phyloP scores from a whole-genome alignment of 1,139 yeast genomes.

The Yamadazyma diddensiae region DNA sequence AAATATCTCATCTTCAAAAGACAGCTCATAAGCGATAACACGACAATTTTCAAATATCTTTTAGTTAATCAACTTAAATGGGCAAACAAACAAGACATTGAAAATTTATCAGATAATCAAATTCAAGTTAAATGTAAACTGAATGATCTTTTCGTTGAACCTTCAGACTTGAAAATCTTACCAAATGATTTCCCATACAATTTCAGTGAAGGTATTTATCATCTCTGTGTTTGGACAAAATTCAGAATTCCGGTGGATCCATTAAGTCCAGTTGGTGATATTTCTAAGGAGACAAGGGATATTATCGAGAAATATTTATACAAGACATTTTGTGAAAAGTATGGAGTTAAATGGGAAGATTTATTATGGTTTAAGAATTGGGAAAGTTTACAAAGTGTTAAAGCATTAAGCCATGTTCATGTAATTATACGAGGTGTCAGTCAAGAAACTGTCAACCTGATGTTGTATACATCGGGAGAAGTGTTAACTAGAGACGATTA shows the following conservation, averaged over 20 bases:
- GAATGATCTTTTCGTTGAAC: conserved; percentile 19
- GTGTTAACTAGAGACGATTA: too few species aligned
- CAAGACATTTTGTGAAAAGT: conserved; percentile 39
- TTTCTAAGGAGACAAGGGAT: conserved; percentile 32
- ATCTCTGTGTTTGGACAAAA: conserved; percentile 46
- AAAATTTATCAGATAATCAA: conserved; percentile 23
- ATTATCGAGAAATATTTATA: conserved; percentile 38
- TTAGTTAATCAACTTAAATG: conserved; percentile 36
- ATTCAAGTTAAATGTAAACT: conserved; percentile 18
- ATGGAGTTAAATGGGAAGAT: conserved; percentile 34
- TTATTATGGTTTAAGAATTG: conserved; percentile 64
- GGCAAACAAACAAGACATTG: conserved; percentile 21
- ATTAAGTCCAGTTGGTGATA: conserved; percentile 41
- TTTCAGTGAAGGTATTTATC: conserved; percentile 33
- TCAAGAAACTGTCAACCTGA: conserved; percentile 17
- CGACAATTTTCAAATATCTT: conserved; percentile 36
- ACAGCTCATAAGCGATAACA: conserved; percentile 21
- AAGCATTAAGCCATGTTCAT: conserved; percentile 57
- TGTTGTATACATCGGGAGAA: conserved; percentile 22
- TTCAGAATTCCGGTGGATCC: conserved; percentile 30
- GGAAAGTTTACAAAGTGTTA: conserved; percentile 58
- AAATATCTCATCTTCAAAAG: conserved; percentile 35
- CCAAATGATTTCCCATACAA: conserved; percentile 45
- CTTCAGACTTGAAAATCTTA: conserved; percentile 29
- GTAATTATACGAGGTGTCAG: conserved; percentile 43